Conservation (phyloP, 163 green algal genomes). For the Coccomyxa subellipsoidea region DNA sequence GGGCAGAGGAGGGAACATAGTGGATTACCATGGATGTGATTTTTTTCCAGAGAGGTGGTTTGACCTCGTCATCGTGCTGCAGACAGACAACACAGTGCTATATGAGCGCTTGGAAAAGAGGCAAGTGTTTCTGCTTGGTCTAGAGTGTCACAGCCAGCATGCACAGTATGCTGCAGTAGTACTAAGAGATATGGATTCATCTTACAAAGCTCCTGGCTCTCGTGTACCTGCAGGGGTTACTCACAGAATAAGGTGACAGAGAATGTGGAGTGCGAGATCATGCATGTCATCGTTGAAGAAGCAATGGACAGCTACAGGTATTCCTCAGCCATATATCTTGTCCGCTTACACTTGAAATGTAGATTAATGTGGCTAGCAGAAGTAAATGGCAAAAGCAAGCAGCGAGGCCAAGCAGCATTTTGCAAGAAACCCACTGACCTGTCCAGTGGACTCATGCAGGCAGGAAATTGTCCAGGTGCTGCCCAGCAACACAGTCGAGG, state of each 20-base stretch:
- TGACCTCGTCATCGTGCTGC: conserved; percentile 94
- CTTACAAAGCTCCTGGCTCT: too few relatives aligned
- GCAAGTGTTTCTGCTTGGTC: too few relatives aligned
- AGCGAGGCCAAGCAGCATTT: too few relatives aligned
- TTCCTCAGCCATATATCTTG: too few relatives aligned
- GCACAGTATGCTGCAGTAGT: too few relatives aligned
- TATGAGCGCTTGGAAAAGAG: conserved; percentile 85
- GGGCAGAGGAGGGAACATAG: conserved; percentile 72
- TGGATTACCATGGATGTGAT: conserved; percentile 98
- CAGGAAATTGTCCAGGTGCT: conserved; percentile 83
- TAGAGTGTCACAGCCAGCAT: too few relatives aligned
- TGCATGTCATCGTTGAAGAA: conserved; percentile 94
- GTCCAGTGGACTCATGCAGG: too few relatives aligned
- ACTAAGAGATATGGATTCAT: too few relatives aligned
- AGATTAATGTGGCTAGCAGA: too few relatives aligned
- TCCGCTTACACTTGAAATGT: too few relatives aligned
- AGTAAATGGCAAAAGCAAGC: too few relatives aligned
- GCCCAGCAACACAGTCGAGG: conserved; percentile 78
- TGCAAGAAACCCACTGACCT: too few relatives aligned
- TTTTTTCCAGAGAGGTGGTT: conserved; percentile 99
- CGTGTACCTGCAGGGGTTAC: conserved; percentile 78
- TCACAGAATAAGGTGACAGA: conserved; percentile 82
- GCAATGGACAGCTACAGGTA: conserved; percentile 88
- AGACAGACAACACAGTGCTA: conserved; percentile 89
- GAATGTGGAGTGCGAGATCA: conserved; percentile 99